These are phyloP conservation scores for Neonectria faginata DNA, from an alignment of 2,329 filamentous ascomycete genomes.

Conservation along the genomic window DNA sequence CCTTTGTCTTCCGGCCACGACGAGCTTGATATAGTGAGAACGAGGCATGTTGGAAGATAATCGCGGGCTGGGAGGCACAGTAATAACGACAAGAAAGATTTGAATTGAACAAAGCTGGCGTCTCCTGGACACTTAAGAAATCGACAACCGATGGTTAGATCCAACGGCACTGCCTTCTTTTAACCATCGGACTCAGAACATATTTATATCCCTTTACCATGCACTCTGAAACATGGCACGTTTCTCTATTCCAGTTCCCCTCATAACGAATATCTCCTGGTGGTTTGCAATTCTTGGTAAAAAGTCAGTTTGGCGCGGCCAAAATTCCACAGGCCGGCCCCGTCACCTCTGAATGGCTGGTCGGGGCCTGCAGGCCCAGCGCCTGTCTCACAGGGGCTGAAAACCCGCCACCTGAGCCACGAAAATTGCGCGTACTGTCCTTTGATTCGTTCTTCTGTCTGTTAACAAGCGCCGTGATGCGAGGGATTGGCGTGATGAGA, in stretches of 20 bases:
- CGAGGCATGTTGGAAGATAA: slow-evolving; percentile 25
- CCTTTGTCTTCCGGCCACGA: slow-evolving; percentile 21
- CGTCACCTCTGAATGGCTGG: slow-evolving; percentile 2
- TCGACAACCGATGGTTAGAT: background rate
- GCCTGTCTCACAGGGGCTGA: slow-evolving; percentile 1
- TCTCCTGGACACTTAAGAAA: background rate
- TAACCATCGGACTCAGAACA: background rate
- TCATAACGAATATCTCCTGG: slow-evolving; percentile 4
- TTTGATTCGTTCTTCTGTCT: background rate
- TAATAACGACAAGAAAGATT: background rate
- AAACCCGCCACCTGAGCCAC: background rate
- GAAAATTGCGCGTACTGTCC: background rate
- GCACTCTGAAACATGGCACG: background rate
- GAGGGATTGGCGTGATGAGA: background rate
- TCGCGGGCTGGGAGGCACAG: background rate
- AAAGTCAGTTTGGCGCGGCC: slow-evolving; percentile 11
- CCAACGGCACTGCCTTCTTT: background rate
- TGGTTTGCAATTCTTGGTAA: slow-evolving; percentile 24
- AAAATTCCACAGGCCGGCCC: slow-evolving; percentile 35
- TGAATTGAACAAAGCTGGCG: background rate
- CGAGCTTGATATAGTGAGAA: slow-evolving; percentile 34
- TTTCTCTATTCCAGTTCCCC: slow-evolving; percentile 34
- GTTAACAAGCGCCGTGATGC: background rate
- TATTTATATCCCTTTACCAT: background rate
- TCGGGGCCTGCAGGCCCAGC: background rate